Conservation (phyloP, 352 stramenopile species). For the Pythium angustatum region DNA sequence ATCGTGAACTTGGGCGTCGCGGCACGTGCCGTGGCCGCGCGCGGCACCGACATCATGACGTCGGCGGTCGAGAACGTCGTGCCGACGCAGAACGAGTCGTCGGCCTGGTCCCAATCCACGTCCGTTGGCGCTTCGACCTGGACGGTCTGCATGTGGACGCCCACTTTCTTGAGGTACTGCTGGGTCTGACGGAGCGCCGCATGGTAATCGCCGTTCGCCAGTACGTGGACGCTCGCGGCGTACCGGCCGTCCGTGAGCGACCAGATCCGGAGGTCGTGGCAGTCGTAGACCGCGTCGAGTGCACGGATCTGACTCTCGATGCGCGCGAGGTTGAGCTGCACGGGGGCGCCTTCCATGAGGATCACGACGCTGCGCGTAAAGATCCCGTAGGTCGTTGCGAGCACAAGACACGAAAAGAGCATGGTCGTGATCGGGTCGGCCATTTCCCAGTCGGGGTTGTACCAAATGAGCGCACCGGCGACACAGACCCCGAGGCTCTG, state of each 20-base stretch:
- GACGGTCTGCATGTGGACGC: constrained; percentile 64
- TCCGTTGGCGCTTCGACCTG: constrained; percentile 63
- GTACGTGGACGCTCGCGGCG: constrained; percentile 92
- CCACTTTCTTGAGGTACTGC: constrained; percentile 47
- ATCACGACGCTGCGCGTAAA: constrained; percentile 91
- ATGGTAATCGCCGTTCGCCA: constrained; percentile 57
- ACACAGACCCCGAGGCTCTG: constrained; percentile 97
- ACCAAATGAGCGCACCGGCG: constrained; percentile 96
- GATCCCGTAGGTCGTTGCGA: constrained; percentile 93
- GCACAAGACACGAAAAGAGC: constrained; percentile 94
- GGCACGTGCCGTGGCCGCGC: constrained; percentile 50
- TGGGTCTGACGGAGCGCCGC: constrained; percentile 59
- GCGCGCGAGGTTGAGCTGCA: constrained; percentile 46
- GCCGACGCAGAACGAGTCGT: constrained; percentile 32
- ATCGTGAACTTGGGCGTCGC: constrained; percentile 29
- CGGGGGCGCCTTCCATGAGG: constrained; percentile 94
- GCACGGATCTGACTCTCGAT: constrained; percentile 65
- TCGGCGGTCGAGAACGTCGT: constrained; percentile 57
- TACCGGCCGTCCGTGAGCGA: constrained; percentile 90
- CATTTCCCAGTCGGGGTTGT: constrained; percentile 93
- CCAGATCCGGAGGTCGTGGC: constrained; percentile 99
- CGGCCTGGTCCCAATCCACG: constrained; percentile 62
- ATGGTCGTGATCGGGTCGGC: constrained; percentile 97
- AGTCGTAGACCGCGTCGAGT: constrained; percentile 86
- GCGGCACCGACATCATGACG: constrained; percentile 75